Conservation (phyloP, 345 rosid species). For the Eutrema heterophyllum region DNA sequence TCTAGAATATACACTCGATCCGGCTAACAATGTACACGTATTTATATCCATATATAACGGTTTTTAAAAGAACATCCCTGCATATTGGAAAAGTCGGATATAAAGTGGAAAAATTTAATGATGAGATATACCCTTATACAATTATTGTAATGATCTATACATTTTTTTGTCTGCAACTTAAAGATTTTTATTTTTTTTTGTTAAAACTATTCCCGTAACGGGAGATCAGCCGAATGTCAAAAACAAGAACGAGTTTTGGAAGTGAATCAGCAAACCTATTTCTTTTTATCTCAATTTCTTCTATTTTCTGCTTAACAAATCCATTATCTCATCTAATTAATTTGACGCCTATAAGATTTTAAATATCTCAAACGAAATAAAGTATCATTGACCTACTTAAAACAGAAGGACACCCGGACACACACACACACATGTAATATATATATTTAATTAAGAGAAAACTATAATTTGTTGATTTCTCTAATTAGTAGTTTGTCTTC, state of each 20-base stretch:
- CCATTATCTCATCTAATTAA: neutral
- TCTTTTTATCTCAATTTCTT: neutral
- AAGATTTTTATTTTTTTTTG: too few species aligned
- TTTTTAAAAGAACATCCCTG: neutral
- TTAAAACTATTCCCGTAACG: neutral
- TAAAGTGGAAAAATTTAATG: neutral
- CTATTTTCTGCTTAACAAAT: neutral
- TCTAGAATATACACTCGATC: neutral
- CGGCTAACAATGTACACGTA: neutral
- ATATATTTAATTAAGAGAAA: neutral
- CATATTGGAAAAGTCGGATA: slow-evolving; percentile 7
- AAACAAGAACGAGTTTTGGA: neutral
- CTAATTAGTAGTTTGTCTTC: neutral
- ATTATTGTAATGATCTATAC: neutral
- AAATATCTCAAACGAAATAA: neutral
- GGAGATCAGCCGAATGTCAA: neutral
- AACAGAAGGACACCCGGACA: neutral
- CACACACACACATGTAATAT: neutral
- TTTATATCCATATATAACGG: neutral
- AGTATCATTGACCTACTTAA: neutral
- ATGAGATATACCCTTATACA: neutral
- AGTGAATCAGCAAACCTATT: neutral
- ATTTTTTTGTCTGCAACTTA: neutral
- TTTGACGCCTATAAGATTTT: neutral
- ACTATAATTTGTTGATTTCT: neutral